phyloP scores from a whole-genome alignment of 768 basidiomycete species.

The Tricholoma furcatifolium region DNA sequence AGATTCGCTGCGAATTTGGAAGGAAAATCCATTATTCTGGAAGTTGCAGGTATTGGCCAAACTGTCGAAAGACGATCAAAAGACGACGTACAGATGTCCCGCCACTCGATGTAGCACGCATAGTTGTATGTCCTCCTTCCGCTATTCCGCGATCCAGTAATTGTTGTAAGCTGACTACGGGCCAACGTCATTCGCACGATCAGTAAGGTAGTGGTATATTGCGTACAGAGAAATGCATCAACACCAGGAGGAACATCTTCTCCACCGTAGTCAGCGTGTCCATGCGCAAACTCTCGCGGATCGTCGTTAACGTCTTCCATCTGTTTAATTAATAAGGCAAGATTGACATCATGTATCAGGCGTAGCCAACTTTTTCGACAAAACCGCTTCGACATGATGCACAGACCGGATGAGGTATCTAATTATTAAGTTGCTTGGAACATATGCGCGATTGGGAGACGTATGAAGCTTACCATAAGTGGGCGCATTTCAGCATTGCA shows the following conservation, averaged over 20 bases:
- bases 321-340: slow-evolving; percentile 34
- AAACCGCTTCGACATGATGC: slow-evolving; percentile 81
- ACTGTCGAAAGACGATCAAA: not conserved
- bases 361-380: slow-evolving; percentile 65
- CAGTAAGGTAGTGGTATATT: not conserved
- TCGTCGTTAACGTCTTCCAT: slow-evolving; percentile 76
- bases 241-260: slow-evolving; percentile 37
- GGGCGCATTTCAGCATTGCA: slow-evolving; percentile 89
- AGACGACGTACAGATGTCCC: slow-evolving; percentile 5
- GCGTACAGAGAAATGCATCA: slow-evolving; percentile 50
- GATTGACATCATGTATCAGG: not conserved
- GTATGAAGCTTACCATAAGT: slow-evolving; percentile 58
- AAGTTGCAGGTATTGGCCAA: not conserved
- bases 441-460: slow-evolving; percentile 1
- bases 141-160: slow-evolving; percentile 35
- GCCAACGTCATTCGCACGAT: not conserved
- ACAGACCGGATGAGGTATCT: slow-evolving; percentile 84
- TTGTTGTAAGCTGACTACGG: slow-evolving; percentile 33
- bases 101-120: slow-evolving; percentile 8
- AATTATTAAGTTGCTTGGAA: slow-evolving; percentile 8
- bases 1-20: slow-evolving; percentile 14
- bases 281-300: slow-evolving; percentile 63
- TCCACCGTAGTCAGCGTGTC: slow-evolving; percentile 25
- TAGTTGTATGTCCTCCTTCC: slow-evolving; percentile 6
- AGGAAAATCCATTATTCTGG: slow-evolving; percentile 17